phyloP scores from a whole-genome alignment of 176 grass and related monocot species.

The Chloris gayana region DNA sequence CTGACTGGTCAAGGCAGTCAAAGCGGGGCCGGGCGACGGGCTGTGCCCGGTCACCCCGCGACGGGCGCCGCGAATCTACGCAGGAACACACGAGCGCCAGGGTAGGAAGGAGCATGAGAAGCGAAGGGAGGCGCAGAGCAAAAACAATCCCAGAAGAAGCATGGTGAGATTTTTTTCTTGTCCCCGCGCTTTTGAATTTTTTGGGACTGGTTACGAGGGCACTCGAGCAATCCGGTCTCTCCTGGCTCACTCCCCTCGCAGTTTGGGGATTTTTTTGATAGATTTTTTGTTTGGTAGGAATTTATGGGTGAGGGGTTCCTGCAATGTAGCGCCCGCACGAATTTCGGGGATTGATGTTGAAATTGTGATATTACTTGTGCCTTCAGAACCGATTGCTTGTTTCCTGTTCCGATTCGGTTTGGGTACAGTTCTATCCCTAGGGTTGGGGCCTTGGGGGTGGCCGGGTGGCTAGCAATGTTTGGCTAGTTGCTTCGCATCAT shows the following conservation, averaged over 20 bases:
- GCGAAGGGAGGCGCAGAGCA: neutral
- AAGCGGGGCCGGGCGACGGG: neutral
- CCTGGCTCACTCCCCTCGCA: neutral
- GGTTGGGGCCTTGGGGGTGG: no score
- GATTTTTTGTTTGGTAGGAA: no score
- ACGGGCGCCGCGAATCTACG: neutral
- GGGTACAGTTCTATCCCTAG: constrained; percentile 8
- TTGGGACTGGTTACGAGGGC: neutral
- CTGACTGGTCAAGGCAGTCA: neutral
- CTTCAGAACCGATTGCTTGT: neutral
- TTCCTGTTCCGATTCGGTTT: neutral
- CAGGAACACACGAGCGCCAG: neutral
- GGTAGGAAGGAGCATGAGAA: neutral
- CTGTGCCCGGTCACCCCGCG: neutral
- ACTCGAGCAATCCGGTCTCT: neutral
- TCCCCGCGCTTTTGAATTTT: neutral
- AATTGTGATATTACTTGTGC: neutral
- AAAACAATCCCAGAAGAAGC: neutral
- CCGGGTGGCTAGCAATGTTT: neutral
- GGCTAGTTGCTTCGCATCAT: neutral
- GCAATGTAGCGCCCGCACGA: neutral
- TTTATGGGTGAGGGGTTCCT: neutral
- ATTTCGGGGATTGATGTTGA: neutral
- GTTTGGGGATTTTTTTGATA: neutral
- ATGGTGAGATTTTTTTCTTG: neutral